phyloP scores from a whole-genome alignment of 257 asterid species.

The Cynanchum wilfordii region DNA sequence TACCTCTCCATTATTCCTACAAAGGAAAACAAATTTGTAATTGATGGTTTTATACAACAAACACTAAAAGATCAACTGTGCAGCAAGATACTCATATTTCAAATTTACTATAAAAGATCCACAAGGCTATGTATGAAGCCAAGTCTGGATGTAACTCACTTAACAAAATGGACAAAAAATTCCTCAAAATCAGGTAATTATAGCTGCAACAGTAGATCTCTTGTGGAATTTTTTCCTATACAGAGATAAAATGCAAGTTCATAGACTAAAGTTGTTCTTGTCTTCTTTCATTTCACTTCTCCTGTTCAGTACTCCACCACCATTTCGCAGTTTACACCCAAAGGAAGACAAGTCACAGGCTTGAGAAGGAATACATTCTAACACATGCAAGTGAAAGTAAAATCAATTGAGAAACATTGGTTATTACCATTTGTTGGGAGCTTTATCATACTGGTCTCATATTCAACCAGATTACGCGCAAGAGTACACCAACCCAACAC shows the following conservation, averaged over 20 bases:
- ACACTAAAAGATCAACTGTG: background rate
- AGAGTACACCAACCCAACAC: conserved; percentile 86
- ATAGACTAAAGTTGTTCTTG: background rate
- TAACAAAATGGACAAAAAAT: too few species aligned
- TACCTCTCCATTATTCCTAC: conserved; percentile 59
- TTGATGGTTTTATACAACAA: background rate
- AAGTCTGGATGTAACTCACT: too few species aligned
- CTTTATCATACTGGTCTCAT: conserved; percentile 35
- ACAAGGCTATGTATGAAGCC: background rate
- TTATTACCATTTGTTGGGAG: conserved; percentile 50
- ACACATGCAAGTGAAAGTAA: background rate
- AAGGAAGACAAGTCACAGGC: background rate
- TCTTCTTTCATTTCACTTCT: background rate
- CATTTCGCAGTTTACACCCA: background rate
- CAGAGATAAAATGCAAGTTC: background rate
- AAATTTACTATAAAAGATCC: background rate
- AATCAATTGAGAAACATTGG: background rate
- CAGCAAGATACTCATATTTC: background rate
- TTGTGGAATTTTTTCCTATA: background rate
- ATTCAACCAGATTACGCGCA: conserved; percentile 62
- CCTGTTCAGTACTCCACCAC: conserved; percentile 1
- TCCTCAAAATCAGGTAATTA: too few species aligned
- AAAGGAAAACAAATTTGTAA: background rate
- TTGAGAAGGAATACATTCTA: background rate
- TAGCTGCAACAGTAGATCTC: background rate